Evolutionary conservation across 768 basidiomycete genomes (phyloP).

Genomic region (Pleurotus sapidus): DNA sequence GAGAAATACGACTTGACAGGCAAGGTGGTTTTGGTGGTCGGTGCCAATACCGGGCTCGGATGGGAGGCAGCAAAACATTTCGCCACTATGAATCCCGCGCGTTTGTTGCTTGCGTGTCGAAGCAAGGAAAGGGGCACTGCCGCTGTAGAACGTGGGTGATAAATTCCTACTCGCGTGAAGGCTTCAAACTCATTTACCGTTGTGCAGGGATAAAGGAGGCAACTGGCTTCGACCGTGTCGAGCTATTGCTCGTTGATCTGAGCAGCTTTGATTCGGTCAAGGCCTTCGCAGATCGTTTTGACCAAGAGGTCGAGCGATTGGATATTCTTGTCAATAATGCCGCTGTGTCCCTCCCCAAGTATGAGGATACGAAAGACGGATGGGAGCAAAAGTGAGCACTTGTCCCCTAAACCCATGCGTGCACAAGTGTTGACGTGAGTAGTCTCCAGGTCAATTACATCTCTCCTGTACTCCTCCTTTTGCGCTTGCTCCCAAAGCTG

Average conservation of each 20-base stretch:
- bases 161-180: background rate
- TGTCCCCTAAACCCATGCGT: too few species aligned
- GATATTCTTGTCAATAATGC: conserved; percentile 48
- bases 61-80: conserved; percentile 46
- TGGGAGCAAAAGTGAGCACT: conserved; percentile 41
- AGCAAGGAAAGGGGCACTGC: conserved; percentile 30
- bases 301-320: conserved; percentile 28
- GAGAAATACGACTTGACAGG: conserved; percentile 34
- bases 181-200: background rate
- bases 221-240: conserved; percentile 30
- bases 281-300: conserved; percentile 32
- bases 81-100: conserved; percentile 38
- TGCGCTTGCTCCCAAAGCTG: conserved; percentile 42
- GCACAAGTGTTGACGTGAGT: background rate
- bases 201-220: conserved; percentile 24
- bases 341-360: conserved; percentile 14
- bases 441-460: conserved; percentile 51
- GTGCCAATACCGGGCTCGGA: conserved; percentile 50
- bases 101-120: conserved; percentile 37
- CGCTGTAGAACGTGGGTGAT: conserved; percentile 30
- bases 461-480: conserved; percentile 32
- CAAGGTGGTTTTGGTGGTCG: conserved; percentile 47
- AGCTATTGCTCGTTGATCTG: conserved; percentile 40
- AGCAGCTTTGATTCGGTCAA: conserved; percentile 36
- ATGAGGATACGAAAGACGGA: conserved; percentile 32